These are phyloP conservation scores for Podila minutissima DNA, from an alignment of 192 early-diverging fungal genomes.

Conservation along the genomic window DNA sequence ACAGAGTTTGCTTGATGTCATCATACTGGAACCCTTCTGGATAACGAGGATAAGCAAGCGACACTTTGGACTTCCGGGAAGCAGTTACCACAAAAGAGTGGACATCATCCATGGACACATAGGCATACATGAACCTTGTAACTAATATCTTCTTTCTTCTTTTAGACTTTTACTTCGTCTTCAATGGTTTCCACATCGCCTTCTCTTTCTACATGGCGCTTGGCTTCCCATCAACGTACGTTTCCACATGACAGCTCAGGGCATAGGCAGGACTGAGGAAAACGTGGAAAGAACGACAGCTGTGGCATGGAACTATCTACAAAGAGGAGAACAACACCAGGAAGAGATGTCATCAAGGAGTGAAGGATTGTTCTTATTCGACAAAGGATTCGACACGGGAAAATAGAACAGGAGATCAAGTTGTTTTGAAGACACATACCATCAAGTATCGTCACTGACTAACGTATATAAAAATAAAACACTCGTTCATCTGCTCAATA, in stretches of 20 bases:
- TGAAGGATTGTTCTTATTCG: background rate
- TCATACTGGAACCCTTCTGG: too few species aligned
- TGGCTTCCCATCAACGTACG: conserved; percentile 83
- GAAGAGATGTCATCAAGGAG: background rate
- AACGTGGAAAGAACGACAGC: too few species aligned
- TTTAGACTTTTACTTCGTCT: conserved; percentile 82
- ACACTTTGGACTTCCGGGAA: background rate
- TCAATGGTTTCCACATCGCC: conserved; percentile 85
- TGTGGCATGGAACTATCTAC: too few species aligned
- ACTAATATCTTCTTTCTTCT: background rate
- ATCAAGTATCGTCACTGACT: background rate
- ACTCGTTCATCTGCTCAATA: conserved; percentile 8
- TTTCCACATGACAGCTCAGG: background rate
- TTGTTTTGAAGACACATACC: background rate
- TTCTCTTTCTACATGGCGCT: conserved; percentile 88
- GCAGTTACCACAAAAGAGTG: background rate
- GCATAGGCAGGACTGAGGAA: background rate
- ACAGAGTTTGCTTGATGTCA: too few species aligned
- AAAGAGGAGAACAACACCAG: background rate
- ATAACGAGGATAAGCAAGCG: background rate
- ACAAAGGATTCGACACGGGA: background rate
- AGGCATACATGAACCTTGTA: background rate
- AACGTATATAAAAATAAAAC: background rate
- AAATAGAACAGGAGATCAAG: background rate
- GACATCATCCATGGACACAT: background rate